Percentiles rank a stretch among this genome's conserved stretches.
These are phyloP conservation scores for Phaeosphaeriaceae sp. DNA, from an alignment of 2,329 filamentous ascomycete genomes.

Conservation along the genomic window DNA sequence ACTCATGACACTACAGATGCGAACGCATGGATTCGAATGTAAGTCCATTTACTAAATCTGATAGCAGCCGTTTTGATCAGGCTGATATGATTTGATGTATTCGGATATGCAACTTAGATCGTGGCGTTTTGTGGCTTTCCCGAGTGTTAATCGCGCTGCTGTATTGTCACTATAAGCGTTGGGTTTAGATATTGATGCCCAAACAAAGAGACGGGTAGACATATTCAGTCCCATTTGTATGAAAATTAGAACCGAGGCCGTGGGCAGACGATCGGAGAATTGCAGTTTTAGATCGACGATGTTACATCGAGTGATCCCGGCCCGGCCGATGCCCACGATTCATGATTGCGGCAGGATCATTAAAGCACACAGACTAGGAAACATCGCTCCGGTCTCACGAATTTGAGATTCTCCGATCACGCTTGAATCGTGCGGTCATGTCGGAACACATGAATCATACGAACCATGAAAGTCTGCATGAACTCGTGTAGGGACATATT, in stretches of 20 bases:
- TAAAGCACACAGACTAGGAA: neutral
- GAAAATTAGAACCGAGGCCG: neutral
- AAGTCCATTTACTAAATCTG: too few relatives aligned
- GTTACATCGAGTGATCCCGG: neutral
- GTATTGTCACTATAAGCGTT: neutral
- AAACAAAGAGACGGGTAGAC: neutral
- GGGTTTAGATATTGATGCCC: neutral
- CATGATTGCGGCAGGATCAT: neutral
- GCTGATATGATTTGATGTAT: neutral
- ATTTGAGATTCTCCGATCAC: neutral
- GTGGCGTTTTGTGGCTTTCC: neutral
- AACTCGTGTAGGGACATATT: neutral
- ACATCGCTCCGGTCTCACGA: neutral
- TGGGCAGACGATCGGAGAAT: neutral
- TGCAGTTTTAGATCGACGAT: neutral
- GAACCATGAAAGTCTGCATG: neutral
- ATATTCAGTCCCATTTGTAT: too few relatives aligned
- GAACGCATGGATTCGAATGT: too few relatives aligned
- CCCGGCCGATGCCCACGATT: neutral
- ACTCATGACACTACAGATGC: too few relatives aligned
- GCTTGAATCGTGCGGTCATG: neutral
- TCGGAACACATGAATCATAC: neutral
- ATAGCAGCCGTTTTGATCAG: neutral
- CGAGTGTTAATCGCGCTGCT: neutral
- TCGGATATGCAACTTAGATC: neutral